A percentile compares a stretch with the other conserved stretches of the same genome.
Conservation (phyloP, 176 grass and related monocot species). For the Coix lacrymajobi region DNA sequence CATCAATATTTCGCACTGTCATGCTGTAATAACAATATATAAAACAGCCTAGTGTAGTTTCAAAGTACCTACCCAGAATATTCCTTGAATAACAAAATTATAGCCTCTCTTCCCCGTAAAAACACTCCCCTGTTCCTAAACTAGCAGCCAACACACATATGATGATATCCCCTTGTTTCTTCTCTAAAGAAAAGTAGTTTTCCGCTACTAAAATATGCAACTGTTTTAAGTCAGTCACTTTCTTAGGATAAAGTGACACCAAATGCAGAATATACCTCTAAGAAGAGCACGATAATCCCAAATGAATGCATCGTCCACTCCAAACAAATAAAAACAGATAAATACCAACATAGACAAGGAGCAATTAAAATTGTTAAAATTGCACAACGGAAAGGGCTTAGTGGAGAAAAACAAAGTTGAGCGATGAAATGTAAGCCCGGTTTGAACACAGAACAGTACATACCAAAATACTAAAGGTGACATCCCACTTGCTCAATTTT, state of each 20-base stretch:
- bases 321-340: background rate
- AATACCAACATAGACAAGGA: background rate
- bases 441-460: background rate
- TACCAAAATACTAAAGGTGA: background rate
- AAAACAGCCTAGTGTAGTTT: slow-evolving; percentile 1
- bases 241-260: background rate
- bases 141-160: background rate
- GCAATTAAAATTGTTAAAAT: background rate
- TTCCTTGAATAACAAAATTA: slow-evolving; percentile 4
- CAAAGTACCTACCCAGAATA: slow-evolving; percentile 13
- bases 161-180: background rate
- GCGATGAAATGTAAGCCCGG: background rate
- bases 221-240: background rate
- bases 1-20: background rate
- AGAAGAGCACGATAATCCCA: background rate
- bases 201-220: background rate
- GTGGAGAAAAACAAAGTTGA: background rate
- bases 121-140: background rate
- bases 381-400: background rate
- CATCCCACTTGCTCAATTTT: background rate
- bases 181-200: background rate
- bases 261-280: background rate
- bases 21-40: slow-evolving; percentile 7
- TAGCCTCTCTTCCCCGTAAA: background rate
- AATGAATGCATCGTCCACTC: background rate